Percentiles rank a stretch among this genome's conserved stretches.
Evolutionary conservation across 345 rosid genomes (phyloP).

Genomic region (Dimocarpus longan): DNA sequence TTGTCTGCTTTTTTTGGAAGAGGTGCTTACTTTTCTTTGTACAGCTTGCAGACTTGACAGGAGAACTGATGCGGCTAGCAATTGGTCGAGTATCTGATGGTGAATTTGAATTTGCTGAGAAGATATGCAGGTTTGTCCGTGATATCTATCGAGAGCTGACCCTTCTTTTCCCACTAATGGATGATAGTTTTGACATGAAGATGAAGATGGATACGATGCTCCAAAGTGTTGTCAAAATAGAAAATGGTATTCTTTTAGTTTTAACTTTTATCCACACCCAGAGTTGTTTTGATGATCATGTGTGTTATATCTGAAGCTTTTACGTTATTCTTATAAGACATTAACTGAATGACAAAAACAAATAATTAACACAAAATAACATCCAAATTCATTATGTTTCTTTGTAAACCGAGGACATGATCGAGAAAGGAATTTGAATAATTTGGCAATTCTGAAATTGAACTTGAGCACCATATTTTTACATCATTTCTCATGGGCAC

Average conservation of each 20-base stretch:
- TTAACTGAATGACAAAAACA: not conserved
- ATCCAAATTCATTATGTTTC: not conserved
- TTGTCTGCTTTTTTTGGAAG: not conserved
- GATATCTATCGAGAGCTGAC: slow-evolving; percentile 81
- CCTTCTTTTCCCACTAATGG: slow-evolving; percentile 83
- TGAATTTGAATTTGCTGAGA: slow-evolving; percentile 76
- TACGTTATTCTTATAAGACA: not conserved
- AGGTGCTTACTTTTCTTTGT: slow-evolving; percentile 21
- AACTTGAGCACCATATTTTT: not conserved
- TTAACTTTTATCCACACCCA: not conserved
- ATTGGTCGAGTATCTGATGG: slow-evolving; percentile 91
- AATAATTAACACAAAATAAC: not conserved
- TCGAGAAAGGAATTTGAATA: not conserved
- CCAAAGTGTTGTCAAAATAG: slow-evolving; percentile 89
- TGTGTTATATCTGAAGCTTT: not conserved
- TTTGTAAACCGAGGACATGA: not conserved
- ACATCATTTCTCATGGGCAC: not conserved
- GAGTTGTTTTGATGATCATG: not conserved
- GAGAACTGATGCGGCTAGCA: slow-evolving; percentile 96
- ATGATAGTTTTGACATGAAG: slow-evolving; percentile 83
- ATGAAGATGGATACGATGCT: slow-evolving; percentile 89
- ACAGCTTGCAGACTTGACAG: slow-evolving; percentile 95
- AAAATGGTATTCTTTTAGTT: slow-evolving; percentile 57
- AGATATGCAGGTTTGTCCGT: slow-evolving; percentile 75
- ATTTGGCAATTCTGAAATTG: not conserved